Percentiles rank a stretch among this genome's conserved stretches.
Conservation (phyloP, 106 monocot species). For the Dioscorea dumetorum region DNA sequence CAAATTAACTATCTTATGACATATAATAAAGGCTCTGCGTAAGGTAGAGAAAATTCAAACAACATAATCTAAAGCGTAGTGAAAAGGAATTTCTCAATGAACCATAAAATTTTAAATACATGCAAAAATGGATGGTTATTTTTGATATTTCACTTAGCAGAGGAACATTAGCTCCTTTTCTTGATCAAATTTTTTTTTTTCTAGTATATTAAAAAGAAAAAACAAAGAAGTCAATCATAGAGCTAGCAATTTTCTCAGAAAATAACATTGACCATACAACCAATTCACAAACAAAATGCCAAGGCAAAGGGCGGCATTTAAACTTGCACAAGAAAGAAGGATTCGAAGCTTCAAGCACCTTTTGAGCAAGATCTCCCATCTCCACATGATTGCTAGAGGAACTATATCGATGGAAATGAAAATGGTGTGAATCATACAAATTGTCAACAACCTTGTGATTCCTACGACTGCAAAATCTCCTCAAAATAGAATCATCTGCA, state of each 20-base stretch:
- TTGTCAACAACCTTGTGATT: conserved; percentile 17
- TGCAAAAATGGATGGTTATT: no score
- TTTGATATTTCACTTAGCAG: no score
- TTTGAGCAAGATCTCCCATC: conserved; percentile 22
- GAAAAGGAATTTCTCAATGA: no score
- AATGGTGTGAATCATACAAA: conserved; percentile 17
- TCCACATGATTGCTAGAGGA: conserved; percentile 19
- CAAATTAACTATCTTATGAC: no score
- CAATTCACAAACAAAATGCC: neutral
- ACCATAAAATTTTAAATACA: no score
- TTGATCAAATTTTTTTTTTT: neutral
- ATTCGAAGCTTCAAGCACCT: conserved; percentile 19
- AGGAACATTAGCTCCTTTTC: no score
- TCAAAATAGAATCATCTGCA: conserved; percentile 13
- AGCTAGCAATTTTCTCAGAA: neutral
- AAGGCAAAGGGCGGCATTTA: neutral
- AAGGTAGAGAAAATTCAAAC: no score
- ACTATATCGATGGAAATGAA: conserved; percentile 18
- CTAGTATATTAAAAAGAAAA: neutral
- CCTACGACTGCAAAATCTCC: conserved; percentile 25
- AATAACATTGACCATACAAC: neutral
- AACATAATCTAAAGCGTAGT: no score
- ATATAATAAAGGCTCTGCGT: no score
- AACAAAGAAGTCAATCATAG: neutral
- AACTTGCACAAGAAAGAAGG: neutral